These are phyloP conservation scores for Basipetospora chlamydospora DNA, from an alignment of 2,329 filamentous ascomycete genomes.

Conservation along the genomic window DNA sequence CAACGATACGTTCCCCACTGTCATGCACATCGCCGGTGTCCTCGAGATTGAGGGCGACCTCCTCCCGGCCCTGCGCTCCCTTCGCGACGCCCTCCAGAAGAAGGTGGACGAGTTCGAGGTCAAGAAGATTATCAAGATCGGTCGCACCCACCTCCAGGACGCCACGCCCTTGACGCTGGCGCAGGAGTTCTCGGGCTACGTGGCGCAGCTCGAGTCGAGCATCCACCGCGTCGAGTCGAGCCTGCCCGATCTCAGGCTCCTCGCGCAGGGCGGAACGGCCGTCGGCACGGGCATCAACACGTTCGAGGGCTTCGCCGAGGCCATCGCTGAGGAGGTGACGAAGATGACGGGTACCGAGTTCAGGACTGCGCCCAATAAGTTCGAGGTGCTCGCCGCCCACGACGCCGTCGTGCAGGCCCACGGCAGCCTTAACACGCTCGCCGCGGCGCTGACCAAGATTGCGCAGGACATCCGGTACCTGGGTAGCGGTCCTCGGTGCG, in stretches of 20 bases:
- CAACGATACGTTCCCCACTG: constrained; percentile 98
- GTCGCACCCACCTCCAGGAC: constrained; percentile 92
- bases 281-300: constrained; percentile 98
- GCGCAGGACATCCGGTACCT: constrained; percentile 97
- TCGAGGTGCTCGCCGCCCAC: constrained; percentile 90
- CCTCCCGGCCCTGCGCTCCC: constrained; percentile 65
- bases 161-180: constrained; percentile 89
- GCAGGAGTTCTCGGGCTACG: constrained; percentile 96
- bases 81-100: constrained; percentile 70
- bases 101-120: constrained; percentile 80
- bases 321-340: constrained; percentile 76
- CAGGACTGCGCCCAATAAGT: constrained; percentile 96
- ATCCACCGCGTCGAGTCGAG: constrained; percentile 73
- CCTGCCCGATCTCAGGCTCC: constrained; percentile 69
- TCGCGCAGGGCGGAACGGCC: constrained; percentile 91
- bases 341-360: constrained; percentile 90
- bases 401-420: constrained; percentile 92
- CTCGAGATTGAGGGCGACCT: constrained; percentile 81
- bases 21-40: constrained; percentile 98
- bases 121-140: constrained; percentile 95
- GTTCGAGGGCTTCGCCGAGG: constrained; percentile 88
- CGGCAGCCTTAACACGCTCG: constrained; percentile 85
- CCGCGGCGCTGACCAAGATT: constrained; percentile 88
- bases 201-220: constrained; percentile 82
- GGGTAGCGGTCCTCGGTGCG: constrained; percentile 87